A percentile compares a stretch with the other conserved stretches of the same genome.
These are phyloP conservation scores for Paramecium bursaria DNA, from an alignment of 73 alveolate species.

Conservation along the genomic window DNA sequence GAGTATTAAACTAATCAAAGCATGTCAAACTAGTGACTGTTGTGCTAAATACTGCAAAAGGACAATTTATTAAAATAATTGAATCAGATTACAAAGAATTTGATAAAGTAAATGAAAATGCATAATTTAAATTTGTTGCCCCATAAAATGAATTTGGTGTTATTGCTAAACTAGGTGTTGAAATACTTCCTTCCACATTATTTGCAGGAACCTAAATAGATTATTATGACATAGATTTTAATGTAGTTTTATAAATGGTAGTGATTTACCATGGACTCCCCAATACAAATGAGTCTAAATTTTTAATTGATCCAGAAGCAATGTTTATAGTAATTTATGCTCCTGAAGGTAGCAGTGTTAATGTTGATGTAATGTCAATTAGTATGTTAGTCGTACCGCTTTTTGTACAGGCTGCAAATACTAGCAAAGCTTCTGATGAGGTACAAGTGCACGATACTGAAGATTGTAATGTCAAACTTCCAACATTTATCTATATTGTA, in stretches of 20 bases:
- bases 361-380: not conserved
- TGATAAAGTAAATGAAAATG: constrained; percentile 5
- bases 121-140: constrained; percentile 21
- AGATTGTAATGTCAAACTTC: not conserved
- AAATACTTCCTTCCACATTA: not conserved
- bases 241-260: not conserved
- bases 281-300: not conserved
- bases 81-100: not conserved
- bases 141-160: constrained; percentile 10
- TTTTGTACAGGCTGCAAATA: constrained; percentile 9
- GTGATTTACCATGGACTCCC: not conserved
- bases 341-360: not conserved
- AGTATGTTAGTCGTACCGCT: not conserved
- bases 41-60: constrained; percentile 8
- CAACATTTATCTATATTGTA: not conserved
- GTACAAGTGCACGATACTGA: constrained; percentile 17
- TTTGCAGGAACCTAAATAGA: not conserved
- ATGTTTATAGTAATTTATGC: not conserved
- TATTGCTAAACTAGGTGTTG: not conserved
- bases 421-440: constrained; percentile 8
- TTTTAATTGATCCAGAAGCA: not conserved
- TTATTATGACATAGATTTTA: constrained; percentile 13
- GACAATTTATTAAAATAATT: not conserved
- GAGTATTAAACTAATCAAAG: constrained; percentile 5
- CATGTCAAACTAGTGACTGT: not conserved